Conservation (phyloP, 441 rosid species). For the Populus hybrid region DNA sequence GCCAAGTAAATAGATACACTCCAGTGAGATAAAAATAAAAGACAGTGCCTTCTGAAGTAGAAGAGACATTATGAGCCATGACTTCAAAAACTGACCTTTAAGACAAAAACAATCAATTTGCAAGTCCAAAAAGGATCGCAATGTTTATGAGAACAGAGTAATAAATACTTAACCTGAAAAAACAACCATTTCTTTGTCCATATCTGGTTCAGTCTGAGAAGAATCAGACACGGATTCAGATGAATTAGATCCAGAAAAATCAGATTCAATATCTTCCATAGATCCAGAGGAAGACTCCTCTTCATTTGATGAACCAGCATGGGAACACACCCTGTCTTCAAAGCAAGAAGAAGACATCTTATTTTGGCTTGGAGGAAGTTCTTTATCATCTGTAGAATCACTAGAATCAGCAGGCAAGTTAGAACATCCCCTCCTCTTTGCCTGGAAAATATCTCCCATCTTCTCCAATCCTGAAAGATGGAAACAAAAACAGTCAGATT, state of each 20-base stretch:
- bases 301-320: slow-evolving; percentile 39
- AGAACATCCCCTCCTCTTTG: slow-evolving; percentile 60
- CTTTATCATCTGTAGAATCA: slow-evolving; percentile 56
- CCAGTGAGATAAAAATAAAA: slow-evolving; percentile 13
- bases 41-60: neutral
- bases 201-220: slow-evolving; percentile 78
- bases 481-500: slow-evolving; percentile 23
- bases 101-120: slow-evolving; percentile 8
- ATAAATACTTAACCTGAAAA: slow-evolving; percentile 52
- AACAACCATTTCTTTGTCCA: slow-evolving; percentile 55
- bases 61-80: slow-evolving; percentile 8
- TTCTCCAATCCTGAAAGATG: slow-evolving; percentile 58
- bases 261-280: slow-evolving; percentile 54
- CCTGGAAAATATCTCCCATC: slow-evolving; percentile 39
- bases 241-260: slow-evolving; percentile 42
- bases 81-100: slow-evolving; percentile 16
- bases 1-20: slow-evolving; percentile 10
- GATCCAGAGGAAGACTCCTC: slow-evolving; percentile 53
- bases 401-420: slow-evolving; percentile 47
- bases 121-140: neutral
- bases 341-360: slow-evolving; percentile 44
- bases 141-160: neutral
- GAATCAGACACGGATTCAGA: slow-evolving; percentile 75
- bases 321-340: slow-evolving; percentile 41
- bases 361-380: slow-evolving; percentile 36